phyloP scores from a whole-genome alignment of 176 grass and related monocot genomes.

The Coix lacrymajobi region DNA sequence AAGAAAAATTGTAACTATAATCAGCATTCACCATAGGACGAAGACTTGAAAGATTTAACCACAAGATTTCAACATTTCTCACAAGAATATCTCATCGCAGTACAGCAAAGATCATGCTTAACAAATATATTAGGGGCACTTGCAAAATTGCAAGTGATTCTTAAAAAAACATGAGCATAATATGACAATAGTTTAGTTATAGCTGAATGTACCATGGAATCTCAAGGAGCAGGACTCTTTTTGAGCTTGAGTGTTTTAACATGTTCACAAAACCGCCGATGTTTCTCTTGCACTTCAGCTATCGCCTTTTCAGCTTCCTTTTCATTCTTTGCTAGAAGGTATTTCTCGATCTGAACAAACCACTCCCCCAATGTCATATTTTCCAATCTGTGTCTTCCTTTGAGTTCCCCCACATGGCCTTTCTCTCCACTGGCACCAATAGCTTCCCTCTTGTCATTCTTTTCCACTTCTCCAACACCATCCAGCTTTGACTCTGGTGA shows the following conservation, averaged over 20 bases:
- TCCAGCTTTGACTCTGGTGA: not conserved
- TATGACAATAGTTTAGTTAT: not conserved
- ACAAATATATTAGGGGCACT: not conserved
- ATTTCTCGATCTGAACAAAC: slow-evolving; percentile 59
- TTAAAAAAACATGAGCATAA: not conserved
- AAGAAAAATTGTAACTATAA: not conserved
- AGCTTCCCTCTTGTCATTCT: slow-evolving; percentile 10
- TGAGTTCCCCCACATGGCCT: not conserved
- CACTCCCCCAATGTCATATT: slow-evolving; percentile 78
- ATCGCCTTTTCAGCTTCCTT: slow-evolving; percentile 53
- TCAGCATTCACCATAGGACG: not conserved
- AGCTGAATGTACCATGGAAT: slow-evolving; percentile 22
- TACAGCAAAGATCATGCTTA: not conserved
- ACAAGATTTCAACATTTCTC: not conserved
- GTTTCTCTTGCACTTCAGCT: slow-evolving; percentile 34
- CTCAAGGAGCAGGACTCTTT: not conserved
- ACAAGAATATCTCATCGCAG: not conserved
- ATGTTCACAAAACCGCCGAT: slow-evolving; percentile 39
- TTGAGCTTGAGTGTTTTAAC: slow-evolving; percentile 20
- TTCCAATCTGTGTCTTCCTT: slow-evolving; percentile 29
- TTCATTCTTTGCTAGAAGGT: slow-evolving; percentile 42
- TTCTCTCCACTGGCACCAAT: not conserved
- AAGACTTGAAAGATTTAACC: not conserved
- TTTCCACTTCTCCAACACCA: slow-evolving; percentile 21
- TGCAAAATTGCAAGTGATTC: not conserved